These are phyloP conservation scores for Mariannaea sp. DNA, from an alignment of 2,329 filamentous ascomycete species.

Conservation along the genomic window DNA sequence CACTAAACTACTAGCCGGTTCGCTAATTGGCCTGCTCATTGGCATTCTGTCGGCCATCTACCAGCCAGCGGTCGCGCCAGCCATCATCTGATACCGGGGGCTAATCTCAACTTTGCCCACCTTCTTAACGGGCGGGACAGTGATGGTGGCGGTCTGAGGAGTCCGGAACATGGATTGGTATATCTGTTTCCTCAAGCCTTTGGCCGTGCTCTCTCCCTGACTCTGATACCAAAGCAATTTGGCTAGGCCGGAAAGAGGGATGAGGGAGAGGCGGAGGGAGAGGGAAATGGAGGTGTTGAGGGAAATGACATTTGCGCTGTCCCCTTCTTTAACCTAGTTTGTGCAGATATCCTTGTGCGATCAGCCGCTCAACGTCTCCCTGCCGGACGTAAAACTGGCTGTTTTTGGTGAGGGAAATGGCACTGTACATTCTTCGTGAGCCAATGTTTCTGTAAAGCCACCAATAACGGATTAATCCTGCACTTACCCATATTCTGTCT, in stretches of 20 bases:
- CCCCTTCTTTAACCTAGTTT: constrained; percentile 70
- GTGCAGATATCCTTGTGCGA: constrained; percentile 93
- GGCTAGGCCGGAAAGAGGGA: no score
- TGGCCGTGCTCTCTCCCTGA: constrained; percentile 1
- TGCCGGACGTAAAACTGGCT: constrained; percentile 97
- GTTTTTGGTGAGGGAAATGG: constrained; percentile 96
- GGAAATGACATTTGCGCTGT: neutral
- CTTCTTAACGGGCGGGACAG: constrained; percentile 2
- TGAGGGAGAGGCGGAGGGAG: neutral
- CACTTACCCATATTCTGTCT: constrained; percentile 95
- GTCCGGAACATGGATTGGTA: neutral
- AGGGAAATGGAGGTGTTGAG: neutral
- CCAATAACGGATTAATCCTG: neutral
- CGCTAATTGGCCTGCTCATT: neutral
- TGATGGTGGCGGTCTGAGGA: constrained; percentile 10
- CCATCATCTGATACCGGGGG: neutral
- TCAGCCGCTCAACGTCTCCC: constrained; percentile 92
- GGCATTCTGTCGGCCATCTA: neutral
- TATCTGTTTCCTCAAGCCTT: neutral
- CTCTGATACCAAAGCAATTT: neutral
- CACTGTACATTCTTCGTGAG: constrained; percentile 56
- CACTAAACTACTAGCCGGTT: constrained; percentile 10
- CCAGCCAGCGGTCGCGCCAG: constrained; percentile 5
- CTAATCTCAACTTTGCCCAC: constrained; percentile 3
- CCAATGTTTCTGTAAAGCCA: neutral